Evolutionary conservation across 2,329 filamentous ascomycete genomes (phyloP).

Genomic region (Ophiostoma tasmaniense): DNA sequence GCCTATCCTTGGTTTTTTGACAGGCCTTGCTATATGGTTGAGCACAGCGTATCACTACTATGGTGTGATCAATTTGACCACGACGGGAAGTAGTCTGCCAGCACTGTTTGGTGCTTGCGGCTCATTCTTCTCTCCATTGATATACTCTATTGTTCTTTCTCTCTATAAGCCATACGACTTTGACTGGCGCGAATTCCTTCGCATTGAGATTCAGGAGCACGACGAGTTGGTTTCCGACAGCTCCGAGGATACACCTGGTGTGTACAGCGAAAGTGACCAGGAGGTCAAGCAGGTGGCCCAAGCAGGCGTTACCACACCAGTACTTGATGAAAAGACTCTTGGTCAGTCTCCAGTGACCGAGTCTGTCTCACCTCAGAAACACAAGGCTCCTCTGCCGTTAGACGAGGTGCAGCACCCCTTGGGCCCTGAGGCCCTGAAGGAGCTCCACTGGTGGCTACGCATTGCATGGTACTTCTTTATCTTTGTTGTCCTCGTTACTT

Average conservation of each 20-base stretch:
- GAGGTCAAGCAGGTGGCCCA: conserved; percentile 2
- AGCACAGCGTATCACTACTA: conserved; percentile 28
- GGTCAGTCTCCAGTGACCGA: background rate
- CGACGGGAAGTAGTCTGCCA: conserved; percentile 32
- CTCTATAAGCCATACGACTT: conserved; percentile 29
- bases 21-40: conserved; percentile 32
- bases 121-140: conserved; percentile 37
- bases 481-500: conserved; percentile 33
- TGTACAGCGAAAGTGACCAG: conserved; percentile 3
- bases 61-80: conserved; percentile 29
- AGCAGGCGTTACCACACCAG: background rate
- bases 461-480: conserved; percentile 14
- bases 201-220: conserved; percentile 38
- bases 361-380: background rate
- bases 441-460: conserved; percentile 15
- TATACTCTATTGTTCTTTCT: conserved; percentile 40
- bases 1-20: conserved; percentile 29
- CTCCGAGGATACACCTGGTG: background rate
- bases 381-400: conserved; percentile 22
- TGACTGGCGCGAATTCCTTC: conserved; percentile 34
- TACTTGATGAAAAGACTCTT: background rate
- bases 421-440: conserved; percentile 6
- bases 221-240: conserved; percentile 21
- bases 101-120: conserved; percentile 37
- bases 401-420: conserved; percentile 31